Conservation (phyloP, 257 asterid genomes). For the Verbascum thapsus region DNA sequence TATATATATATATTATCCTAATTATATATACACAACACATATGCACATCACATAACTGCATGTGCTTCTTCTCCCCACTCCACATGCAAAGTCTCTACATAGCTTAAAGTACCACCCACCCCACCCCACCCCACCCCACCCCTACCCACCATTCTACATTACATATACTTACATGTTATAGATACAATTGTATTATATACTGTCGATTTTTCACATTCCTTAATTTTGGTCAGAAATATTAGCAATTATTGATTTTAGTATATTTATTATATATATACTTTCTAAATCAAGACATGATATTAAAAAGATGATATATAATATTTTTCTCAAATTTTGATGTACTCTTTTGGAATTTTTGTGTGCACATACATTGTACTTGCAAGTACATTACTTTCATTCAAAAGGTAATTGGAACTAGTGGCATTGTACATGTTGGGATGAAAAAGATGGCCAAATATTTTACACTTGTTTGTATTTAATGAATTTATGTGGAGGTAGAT, state of each 20-base stretch:
- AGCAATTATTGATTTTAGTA: no score
- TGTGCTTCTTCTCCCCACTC: slow-evolving; percentile 61
- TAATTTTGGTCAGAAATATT: no score
- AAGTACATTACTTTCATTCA: slow-evolving; percentile 49
- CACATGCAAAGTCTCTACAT: slow-evolving; percentile 60
- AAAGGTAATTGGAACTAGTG: slow-evolving; percentile 3
- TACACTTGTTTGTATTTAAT: neutral
- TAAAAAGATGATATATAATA: no score
- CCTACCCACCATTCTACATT: no score
- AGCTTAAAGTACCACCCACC: neutral
- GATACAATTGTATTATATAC: neutral
- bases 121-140: no score
- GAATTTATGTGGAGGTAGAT: neutral
- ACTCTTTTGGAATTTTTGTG: slow-evolving; percentile 27
- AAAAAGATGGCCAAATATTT: slow-evolving; percentile 20
- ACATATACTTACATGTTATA: neutral
- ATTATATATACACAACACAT: slow-evolving; percentile 22
- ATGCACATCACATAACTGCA: slow-evolving; percentile 56
- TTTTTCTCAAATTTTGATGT: neutral
- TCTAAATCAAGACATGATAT: no score
- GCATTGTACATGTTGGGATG: slow-evolving; percentile 29
- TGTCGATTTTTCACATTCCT: no score
- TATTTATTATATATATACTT: no score
- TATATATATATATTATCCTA: slow-evolving; percentile 40
- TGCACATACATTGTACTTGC: slow-evolving; percentile 76